Evolutionary conservation across 257 asterid species (phyloP), one percentile per base, ranked within the genome.

Genomic region (Misopates orontium): DNA sequence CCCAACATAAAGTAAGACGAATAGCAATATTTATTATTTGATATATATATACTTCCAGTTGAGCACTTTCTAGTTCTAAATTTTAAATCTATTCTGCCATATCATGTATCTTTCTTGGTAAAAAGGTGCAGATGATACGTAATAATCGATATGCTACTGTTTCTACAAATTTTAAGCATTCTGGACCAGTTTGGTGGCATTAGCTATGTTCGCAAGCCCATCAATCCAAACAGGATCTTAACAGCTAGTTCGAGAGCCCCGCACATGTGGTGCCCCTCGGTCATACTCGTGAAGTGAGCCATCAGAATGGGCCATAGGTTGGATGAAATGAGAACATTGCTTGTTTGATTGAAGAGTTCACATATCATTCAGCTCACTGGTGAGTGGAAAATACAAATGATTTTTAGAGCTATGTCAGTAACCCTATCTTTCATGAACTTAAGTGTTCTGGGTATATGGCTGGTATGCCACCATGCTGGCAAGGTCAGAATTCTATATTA

Each of bases 401-500:
- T 61, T 20, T 28, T 9, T 56, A 56, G 9, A 68, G 48, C 21
- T 47, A 22, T 4, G 56, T 39, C 31, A 36, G 15, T 45, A 51
- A 62, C 53, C 62, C 31, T 20, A 47, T 2, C 31, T 49, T 36
- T 57, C 51, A 58, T 51, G 55, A 8, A 25, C 48, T 6, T 19
- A 28, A n/a, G 12, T 23, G 51, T 25, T 59, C 62, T 48, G 53
- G 19, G 5, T 50, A 36, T 7, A 11, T 22, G 63, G 25, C 58
- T 57, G 19, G 64, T 13, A 22, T 12, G 5, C 18, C 10, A 24
- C 59, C 49, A 52, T 44, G 56, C 28, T 62, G 14, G 42, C 32
- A 50, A 39, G 40, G 48, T 75, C 66, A 57, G 32, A 25, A 54
- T 44, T 53, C 57, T 31, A n/a, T 17, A 48, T 57, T 31, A 63